phyloP scores from a whole-genome alignment of 441 rosid species.

The Eutrema salsugineum region DNA sequence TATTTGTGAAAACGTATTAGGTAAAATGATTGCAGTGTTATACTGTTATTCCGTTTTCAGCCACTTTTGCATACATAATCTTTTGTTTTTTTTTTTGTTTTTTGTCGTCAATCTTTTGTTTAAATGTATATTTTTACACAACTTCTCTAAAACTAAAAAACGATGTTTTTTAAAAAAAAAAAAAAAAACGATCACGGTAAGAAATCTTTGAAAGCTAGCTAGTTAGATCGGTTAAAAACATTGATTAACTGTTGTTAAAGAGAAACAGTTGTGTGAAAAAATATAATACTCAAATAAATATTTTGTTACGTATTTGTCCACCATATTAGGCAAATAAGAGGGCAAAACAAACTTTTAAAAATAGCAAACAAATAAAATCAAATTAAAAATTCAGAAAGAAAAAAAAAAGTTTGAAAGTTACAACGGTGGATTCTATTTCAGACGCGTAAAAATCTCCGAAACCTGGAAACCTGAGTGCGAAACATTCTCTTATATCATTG shows the following conservation, averaged over 20 bases:
- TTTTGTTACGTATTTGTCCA: constrained; percentile 7
- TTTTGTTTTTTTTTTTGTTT: no score
- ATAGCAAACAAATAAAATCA: constrained; percentile 10
- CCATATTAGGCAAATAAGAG: background rate
- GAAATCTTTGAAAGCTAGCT: background rate
- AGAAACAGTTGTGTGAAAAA: background rate
- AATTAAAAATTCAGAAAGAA: background rate
- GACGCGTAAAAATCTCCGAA: constrained; percentile 31
- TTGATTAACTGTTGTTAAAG: background rate
- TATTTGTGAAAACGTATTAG: background rate
- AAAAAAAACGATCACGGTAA: background rate
- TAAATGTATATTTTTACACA: background rate
- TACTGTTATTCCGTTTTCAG: background rate
- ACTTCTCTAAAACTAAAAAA: background rate
- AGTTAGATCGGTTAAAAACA: background rate
- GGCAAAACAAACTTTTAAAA: constrained; percentile 4
- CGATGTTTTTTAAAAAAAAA: background rate
- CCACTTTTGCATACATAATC: background rate
- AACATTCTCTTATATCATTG: constrained; percentile 32
- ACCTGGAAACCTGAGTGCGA: constrained; percentile 1
- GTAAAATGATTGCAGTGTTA: background rate
- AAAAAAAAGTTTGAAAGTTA: constrained; percentile 2
- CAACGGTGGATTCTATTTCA: constrained; percentile 34
- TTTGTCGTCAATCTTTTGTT: no score
- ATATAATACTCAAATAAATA: background rate